Evolutionary conservation across 306 rosid genomes (phyloP).

Genomic region (Rubus parviflorus): DNA sequence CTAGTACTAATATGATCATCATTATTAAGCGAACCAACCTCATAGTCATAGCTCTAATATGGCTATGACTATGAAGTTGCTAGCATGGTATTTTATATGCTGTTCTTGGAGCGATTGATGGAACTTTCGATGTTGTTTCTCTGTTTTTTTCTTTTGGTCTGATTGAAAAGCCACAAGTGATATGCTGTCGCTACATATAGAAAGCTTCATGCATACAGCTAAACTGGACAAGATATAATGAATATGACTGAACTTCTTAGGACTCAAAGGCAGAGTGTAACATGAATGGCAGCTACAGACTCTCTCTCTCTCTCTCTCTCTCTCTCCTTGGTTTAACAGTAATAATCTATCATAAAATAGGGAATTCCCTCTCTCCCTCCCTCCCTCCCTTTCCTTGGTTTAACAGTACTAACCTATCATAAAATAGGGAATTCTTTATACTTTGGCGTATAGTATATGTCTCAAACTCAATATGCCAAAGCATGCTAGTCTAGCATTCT

Average conservation of each 20-base stretch:
- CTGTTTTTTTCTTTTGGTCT: background rate
- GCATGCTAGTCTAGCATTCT: background rate
- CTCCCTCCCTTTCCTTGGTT: background rate
- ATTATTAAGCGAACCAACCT: background rate
- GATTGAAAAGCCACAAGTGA: background rate
- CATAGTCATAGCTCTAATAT: background rate
- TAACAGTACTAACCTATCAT: background rate
- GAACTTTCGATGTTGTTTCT: background rate
- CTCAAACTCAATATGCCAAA: background rate
- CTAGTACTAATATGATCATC: background rate
- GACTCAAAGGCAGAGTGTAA: background rate
- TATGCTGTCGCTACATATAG: too few species aligned
- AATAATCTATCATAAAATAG: background rate
- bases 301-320: background rate
- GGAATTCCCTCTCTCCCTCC: background rate
- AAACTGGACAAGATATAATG: too few species aligned
- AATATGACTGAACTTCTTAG: background rate
- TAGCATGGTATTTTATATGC: background rate
- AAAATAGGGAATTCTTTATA: background rate
- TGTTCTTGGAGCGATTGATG: background rate
- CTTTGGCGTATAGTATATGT: background rate
- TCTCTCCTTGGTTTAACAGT: background rate
- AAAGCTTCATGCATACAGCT: background rate
- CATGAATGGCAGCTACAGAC: background rate
- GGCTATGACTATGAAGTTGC: background rate